These are phyloP conservation scores for Ceratocystis variospora DNA, from an alignment of 2,329 filamentous ascomycete genomes.

Conservation along the genomic window DNA sequence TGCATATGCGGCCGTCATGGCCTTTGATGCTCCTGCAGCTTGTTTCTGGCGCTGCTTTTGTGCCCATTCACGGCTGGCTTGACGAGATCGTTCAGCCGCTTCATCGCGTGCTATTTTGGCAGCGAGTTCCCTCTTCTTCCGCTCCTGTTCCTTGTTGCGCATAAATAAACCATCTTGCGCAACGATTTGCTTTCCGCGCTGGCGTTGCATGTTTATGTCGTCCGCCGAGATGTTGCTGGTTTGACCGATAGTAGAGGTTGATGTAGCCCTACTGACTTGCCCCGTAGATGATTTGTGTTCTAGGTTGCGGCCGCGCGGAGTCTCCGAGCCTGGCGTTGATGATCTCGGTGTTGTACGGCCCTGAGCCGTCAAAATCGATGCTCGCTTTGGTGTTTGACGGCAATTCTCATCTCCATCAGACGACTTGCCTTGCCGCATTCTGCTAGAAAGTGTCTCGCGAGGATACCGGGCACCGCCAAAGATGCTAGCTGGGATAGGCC, in stretches of 20 bases:
- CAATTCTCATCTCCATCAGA: slow-evolving; percentile 23
- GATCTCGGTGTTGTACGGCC: slow-evolving; percentile 12
- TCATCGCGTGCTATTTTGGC: slow-evolving; percentile 43
- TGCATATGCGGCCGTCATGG: background rate
- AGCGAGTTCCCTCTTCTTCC: slow-evolving; percentile 38
- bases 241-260: slow-evolving; percentile 34
- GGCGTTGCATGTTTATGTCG: slow-evolving; percentile 37
- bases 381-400: slow-evolving; percentile 20
- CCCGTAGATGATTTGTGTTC: slow-evolving; percentile 9
- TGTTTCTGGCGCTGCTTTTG: slow-evolving; percentile 40
- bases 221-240: slow-evolving; percentile 38
- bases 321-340: slow-evolving; percentile 15
- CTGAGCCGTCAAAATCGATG: slow-evolving; percentile 19
- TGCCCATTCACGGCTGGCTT: slow-evolving; percentile 48
- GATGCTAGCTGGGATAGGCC: slow-evolving; percentile 37
- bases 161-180: slow-evolving; percentile 37
- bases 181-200: slow-evolving; percentile 41
- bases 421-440: slow-evolving; percentile 37
- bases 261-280: slow-evolving; percentile 30
- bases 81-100: slow-evolving; percentile 47
- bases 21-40: slow-evolving; percentile 16
- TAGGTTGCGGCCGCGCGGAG: slow-evolving; percentile 15
- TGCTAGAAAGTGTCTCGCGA: slow-evolving; percentile 45
- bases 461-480: slow-evolving; percentile 31
- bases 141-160: slow-evolving; percentile 39